These are phyloP conservation scores for Kalanchoe fedtschenkoi DNA, from an alignment of 164 flowering plant genomes.

Conservation along the genomic window DNA sequence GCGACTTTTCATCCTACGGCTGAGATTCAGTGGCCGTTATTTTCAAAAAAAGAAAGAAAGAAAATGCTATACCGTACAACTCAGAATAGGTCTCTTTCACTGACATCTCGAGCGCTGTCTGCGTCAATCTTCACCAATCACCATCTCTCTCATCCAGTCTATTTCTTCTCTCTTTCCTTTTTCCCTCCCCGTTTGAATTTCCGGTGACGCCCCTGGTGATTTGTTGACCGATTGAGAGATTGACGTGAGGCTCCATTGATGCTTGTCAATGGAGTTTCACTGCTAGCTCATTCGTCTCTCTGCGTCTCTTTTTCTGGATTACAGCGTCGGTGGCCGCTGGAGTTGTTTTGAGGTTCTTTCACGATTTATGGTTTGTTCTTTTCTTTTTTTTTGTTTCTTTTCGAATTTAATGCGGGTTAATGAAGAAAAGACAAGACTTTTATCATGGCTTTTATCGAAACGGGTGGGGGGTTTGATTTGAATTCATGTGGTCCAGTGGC, in stretches of 20 bases:
- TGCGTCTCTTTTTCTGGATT: constrained; percentile 8
- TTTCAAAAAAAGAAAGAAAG: constrained; percentile 20
- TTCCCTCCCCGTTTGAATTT: neutral
- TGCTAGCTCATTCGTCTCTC: constrained; percentile 13
- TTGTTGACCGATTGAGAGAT: neutral
- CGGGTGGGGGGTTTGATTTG: neutral
- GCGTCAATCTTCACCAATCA: constrained; percentile 16
- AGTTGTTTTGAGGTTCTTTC: neutral
- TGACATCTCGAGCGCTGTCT: constrained; percentile 34
- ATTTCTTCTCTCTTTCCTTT: neutral
- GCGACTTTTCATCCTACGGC: constrained; percentile 43
- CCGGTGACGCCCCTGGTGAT: neutral
- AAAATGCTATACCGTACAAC: neutral
- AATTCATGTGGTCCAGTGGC: neutral
- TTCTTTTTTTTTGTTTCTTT: neutral
- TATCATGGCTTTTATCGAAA: neutral
- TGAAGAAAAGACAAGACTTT: neutral
- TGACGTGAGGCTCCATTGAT: constrained; percentile 10
- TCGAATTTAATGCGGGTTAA: neutral
- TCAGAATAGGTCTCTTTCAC: neutral
- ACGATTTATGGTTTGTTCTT: neutral
- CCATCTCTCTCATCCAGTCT: constrained; percentile 13
- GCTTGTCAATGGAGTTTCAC: constrained; percentile 16
- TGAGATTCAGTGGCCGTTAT: constrained; percentile 64
- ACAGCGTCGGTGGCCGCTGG: too few species aligned